Conservation (phyloP, 2,329 filamentous ascomycete genomes). For the Metarhizium brunneum region DNA sequence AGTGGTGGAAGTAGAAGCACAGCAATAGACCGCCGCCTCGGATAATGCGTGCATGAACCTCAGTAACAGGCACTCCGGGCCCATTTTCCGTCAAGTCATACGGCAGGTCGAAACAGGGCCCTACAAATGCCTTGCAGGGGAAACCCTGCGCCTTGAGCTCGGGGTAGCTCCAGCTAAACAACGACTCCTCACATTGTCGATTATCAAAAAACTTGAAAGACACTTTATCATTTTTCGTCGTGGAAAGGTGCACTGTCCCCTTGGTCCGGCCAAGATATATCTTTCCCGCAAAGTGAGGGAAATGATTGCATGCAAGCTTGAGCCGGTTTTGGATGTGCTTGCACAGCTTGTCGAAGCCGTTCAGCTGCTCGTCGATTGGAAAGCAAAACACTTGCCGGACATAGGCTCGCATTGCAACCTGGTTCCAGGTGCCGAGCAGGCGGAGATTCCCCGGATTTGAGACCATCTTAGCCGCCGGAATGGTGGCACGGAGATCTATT, state of each 20-base stretch:
- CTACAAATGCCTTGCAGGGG: constrained; percentile 20
- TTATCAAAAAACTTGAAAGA: constrained; percentile 11
- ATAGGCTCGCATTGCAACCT: constrained; percentile 9
- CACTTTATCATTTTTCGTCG: constrained; percentile 9
- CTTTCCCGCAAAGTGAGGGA: constrained; percentile 19
- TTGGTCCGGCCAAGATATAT: constrained; percentile 12
- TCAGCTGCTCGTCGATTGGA: constrained; percentile 1
- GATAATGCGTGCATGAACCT: constrained; percentile 28
- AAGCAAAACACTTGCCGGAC: constrained; percentile 12
- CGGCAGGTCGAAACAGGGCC: constrained; percentile 12
- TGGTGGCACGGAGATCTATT: not conserved
- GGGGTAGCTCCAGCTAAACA: constrained; percentile 16
- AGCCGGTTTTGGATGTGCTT: constrained; percentile 3
- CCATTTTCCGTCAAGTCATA: constrained; percentile 7
- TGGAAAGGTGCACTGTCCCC: constrained; percentile 12
- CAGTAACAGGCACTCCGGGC: constrained; percentile 23
- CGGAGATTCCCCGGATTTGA: not conserved
- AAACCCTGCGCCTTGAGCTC: constrained; percentile 18
- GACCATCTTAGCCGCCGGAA: not conserved
- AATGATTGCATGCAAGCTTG: constrained; percentile 9
- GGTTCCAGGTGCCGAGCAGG: constrained; percentile 9
- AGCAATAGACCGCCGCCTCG: constrained; percentile 27
- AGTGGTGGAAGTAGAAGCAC: constrained; percentile 31
- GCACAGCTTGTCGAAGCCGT: constrained; percentile 4
- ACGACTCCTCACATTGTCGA: not conserved